Evolutionary conservation across 345 rosid genomes (phyloP).

Genomic region (Diplotaxis tenuifolia): DNA sequence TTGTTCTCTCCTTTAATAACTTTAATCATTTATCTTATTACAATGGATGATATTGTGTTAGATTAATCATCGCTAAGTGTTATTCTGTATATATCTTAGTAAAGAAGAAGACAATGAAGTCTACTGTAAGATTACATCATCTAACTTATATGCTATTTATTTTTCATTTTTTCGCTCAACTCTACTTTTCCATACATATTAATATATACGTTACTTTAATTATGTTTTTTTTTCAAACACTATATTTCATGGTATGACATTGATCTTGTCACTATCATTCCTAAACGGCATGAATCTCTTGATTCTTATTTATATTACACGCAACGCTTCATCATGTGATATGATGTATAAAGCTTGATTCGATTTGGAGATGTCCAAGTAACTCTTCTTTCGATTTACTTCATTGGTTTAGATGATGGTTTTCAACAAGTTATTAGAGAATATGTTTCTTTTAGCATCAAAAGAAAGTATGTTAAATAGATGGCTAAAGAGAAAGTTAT

Average conservation of each 20-base stretch:
- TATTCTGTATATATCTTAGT: conserved; percentile 5
- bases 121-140: neutral
- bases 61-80: neutral
- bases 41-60: neutral
- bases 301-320: conserved; percentile 20
- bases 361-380: too few relatives aligned
- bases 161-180: neutral
- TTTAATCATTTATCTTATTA: conserved; percentile 8
- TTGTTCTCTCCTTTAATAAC: conserved; percentile 32
- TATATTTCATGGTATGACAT: neutral
- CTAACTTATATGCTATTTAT: neutral
- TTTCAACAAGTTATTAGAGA: conserved; percentile 34
- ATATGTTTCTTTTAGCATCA: conserved; percentile 24
- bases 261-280: neutral
- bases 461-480: conserved; percentile 37
- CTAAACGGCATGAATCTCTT: conserved; percentile 15
- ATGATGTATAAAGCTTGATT: conserved; percentile 25
- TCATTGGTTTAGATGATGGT: neutral
- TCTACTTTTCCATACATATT: neutral
- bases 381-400: too few relatives aligned
- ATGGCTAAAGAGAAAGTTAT: conserved; percentile 54
- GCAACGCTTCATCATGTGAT: conserved; percentile 23
- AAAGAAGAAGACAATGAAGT: conserved; percentile 14
- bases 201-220: neutral
- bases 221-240: neutral